Conservation (phyloP, 306 rosid species). For the Ammopiptanthus mongolicus region DNA sequence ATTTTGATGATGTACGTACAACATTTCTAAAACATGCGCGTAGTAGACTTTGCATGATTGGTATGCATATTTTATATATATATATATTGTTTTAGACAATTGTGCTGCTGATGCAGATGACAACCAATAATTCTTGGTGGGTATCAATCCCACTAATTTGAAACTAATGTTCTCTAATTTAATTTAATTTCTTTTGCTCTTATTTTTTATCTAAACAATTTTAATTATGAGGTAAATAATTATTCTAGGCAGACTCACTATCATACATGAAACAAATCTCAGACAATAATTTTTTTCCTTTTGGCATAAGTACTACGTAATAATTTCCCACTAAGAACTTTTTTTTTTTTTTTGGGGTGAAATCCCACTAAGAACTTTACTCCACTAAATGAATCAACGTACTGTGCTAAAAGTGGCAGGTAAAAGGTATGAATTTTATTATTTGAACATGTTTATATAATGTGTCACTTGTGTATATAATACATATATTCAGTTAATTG, state of each 20-base stretch:
- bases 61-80: background rate
- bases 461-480: background rate
- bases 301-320: background rate
- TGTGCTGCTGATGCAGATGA: background rate
- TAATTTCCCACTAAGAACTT: background rate
- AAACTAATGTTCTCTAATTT: background rate
- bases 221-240: no score
- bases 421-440: background rate
- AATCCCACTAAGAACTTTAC: no score
- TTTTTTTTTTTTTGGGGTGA: no score
- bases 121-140: background rate
- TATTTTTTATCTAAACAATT: background rate
- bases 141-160: background rate
- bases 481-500: no score
- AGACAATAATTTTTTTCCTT: background rate
- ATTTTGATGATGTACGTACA: background rate
- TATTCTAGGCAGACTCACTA: background rate
- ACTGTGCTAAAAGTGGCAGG: no score
- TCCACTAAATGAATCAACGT: no score
- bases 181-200: background rate
- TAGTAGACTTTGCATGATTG: background rate
- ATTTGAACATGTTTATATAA: background rate
- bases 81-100: background rate
- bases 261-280: background rate
- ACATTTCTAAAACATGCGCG: background rate